Percentiles rank a stretch among this genome's conserved stretches.
phyloP scores from a whole-genome alignment of 495 filamentous ascomycete species.

The Friedmanniomyces endolithicus region DNA sequence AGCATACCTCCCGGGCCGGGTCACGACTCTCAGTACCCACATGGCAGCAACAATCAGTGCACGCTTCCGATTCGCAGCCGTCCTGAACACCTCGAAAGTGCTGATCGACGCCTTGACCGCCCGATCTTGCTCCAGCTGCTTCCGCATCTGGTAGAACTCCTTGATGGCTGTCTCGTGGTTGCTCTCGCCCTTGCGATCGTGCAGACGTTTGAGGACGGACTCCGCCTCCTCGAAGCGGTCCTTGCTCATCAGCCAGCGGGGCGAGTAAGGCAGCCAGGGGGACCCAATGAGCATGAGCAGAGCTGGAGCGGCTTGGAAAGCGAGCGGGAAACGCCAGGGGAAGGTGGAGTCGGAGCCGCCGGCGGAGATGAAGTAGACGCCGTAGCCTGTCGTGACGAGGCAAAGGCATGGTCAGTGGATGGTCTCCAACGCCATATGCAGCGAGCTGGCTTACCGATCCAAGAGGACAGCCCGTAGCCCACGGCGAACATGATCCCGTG shows the following conservation, averaged over 20 bases:
- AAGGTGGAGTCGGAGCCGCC: conserved; percentile 7
- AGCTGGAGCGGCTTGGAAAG: conserved; percentile 19
- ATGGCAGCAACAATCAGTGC: conserved; percentile 13
- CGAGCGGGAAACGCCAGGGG: conserved; percentile 20
- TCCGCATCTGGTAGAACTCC: conserved; percentile 23
- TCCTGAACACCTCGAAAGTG: conserved; percentile 19
- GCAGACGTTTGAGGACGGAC: conserved; percentile 12
- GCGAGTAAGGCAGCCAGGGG: conserved; percentile 15
- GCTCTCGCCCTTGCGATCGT: conserved; percentile 7
- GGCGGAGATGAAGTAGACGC: conserved; percentile 17
- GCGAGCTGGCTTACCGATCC: conserved; percentile 8
- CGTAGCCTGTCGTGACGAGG: conserved; percentile 5
- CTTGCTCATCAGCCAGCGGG: conserved; percentile 18
- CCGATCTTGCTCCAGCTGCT: conserved; percentile 21
- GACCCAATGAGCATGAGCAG: conserved; percentile 17
- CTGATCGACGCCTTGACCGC: conserved; percentile 14
- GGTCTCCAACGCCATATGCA: too few relatives aligned
- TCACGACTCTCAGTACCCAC: neutral
- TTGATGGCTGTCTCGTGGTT: conserved; percentile 8
- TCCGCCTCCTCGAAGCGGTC: conserved; percentile 20
- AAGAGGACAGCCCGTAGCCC: conserved; percentile 15
- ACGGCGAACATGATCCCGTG: conserved; percentile 23
- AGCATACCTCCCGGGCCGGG: neutral
- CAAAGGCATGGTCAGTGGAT: too few relatives aligned
- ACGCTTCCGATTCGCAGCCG: conserved; percentile 16